Evolutionary conservation across 352 stramenopile species (phyloP).

Genomic region (Phytopythium boreale): DNA sequence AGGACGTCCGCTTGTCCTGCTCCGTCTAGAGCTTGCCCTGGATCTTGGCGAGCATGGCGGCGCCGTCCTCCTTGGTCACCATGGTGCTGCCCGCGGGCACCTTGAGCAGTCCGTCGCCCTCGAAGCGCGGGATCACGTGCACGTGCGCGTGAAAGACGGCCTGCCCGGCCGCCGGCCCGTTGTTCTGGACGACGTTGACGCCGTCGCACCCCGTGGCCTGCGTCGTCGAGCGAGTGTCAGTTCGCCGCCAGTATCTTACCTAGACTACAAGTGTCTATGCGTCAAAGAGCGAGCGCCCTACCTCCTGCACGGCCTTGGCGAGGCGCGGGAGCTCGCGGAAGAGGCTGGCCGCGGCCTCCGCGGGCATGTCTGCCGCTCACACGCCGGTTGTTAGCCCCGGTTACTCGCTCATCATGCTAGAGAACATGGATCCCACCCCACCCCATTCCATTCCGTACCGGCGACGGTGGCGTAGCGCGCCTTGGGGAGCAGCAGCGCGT

Average conservation of each 20-base stretch:
- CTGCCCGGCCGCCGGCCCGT: slow-evolving; percentile 58
- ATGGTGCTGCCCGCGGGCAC: slow-evolving; percentile 50
- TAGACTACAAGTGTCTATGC: neutral
- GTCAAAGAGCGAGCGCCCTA: neutral
- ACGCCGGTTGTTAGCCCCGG: no score
- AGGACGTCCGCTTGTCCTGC: neutral
- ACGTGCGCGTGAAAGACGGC: slow-evolving; percentile 79
- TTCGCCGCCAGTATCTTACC: neutral
- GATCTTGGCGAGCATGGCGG: slow-evolving; percentile 69
- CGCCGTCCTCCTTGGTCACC: slow-evolving; percentile 61
- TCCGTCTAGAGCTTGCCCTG: slow-evolving; percentile 58
- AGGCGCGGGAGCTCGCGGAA: slow-evolving; percentile 77
- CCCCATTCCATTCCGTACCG: slow-evolving; percentile 29
- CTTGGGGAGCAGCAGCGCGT: slow-evolving; percentile 78
- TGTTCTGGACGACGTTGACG: slow-evolving; percentile 86
- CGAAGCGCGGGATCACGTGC: slow-evolving; percentile 78
- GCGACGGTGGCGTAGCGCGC: slow-evolving; percentile 62
- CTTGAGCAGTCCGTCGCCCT: slow-evolving; percentile 52
- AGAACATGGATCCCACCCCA: no score
- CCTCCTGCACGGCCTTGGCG: slow-evolving; percentile 67
- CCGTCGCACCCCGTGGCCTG: slow-evolving; percentile 60
- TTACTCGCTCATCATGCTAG: no score
- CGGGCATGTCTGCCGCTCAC: slow-evolving; percentile 46
- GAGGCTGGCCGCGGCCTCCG: slow-evolving; percentile 60
- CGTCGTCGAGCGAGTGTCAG: neutral